These are phyloP conservation scores for Wickerhamomyces subpelliculosus DNA, from an alignment of 805 yeast genomes.

Conservation along the genomic window DNA sequence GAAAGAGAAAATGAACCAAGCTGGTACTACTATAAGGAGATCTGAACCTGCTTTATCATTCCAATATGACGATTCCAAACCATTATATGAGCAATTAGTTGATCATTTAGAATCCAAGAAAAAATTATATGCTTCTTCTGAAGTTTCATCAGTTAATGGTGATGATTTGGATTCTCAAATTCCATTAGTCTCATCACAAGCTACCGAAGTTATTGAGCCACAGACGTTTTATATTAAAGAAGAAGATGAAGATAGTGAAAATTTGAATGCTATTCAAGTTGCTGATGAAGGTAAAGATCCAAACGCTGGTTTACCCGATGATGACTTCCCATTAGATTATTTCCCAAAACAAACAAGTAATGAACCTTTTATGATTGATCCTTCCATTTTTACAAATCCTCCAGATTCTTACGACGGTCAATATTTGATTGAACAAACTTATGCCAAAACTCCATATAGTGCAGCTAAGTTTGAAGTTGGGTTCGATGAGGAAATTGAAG, in stretches of 20 bases:
- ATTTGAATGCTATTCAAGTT: no score
- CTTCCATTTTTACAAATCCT: constrained; percentile 28
- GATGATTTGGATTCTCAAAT: background rate
- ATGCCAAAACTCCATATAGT: constrained; percentile 30
- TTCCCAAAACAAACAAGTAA: constrained; percentile 33
- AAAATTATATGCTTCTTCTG: constrained; percentile 4
- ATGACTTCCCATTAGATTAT: constrained; percentile 69
- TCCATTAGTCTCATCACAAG: background rate
- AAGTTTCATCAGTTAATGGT: background rate
- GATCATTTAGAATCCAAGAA: constrained; percentile 31
- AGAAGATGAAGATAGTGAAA: constrained; percentile 10
- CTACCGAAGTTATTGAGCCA: constrained; percentile 3
- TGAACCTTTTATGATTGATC: constrained; percentile 16
- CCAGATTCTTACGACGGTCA: constrained; percentile 33
- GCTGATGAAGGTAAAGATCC: no score
- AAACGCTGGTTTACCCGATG: constrained; percentile 24
- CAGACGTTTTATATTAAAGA: constrained; percentile 16
- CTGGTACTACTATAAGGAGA: constrained; percentile 65
- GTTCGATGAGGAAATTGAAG: background rate
- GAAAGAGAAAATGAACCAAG: constrained; percentile 55
- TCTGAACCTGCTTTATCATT: constrained; percentile 79
- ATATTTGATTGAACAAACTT: constrained; percentile 44
- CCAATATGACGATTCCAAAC: constrained; percentile 46
- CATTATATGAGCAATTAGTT: constrained; percentile 48
- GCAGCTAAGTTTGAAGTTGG: constrained; percentile 13